Evolutionary conservation across 2,329 filamentous ascomycete species (phyloP).

Genomic region (Hypoxylon sp.): DNA sequence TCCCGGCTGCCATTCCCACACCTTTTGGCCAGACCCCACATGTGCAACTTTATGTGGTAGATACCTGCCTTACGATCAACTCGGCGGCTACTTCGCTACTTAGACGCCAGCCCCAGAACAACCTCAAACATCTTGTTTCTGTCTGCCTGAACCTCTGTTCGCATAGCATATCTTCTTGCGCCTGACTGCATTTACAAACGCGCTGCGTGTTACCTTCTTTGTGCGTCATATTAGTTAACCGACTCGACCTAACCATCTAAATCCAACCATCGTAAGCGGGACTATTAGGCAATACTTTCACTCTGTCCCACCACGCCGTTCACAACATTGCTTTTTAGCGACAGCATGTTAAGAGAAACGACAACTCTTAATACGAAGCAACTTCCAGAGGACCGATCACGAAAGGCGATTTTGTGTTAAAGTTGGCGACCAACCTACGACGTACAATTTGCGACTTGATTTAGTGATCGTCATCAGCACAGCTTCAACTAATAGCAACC

Average conservation of each 20-base stretch:
- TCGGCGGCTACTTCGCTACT: slow-evolving; percentile 39
- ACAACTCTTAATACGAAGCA: slow-evolving; percentile 19
- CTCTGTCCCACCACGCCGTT: slow-evolving; percentile 20
- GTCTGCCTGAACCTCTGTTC: slow-evolving; percentile 25
- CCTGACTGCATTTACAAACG: slow-evolving; percentile 45
- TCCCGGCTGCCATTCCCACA: slow-evolving; percentile 25
- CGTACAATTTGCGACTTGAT: slow-evolving; percentile 13
- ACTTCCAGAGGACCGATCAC: slow-evolving; percentile 28
- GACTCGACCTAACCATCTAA: slow-evolving; percentile 6
- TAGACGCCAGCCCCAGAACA: slow-evolving; percentile 35
- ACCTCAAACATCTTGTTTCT: slow-evolving; percentile 22
- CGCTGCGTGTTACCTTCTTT: slow-evolving; percentile 46
- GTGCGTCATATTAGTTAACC: slow-evolving; percentile 40
- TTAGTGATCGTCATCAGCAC: slow-evolving; percentile 22
- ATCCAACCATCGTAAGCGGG: slow-evolving; percentile 20
- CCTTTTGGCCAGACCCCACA: slow-evolving; percentile 20
- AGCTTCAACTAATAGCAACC: slow-evolving; percentile 39
- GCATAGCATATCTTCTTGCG: slow-evolving; percentile 44
- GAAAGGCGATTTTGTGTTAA: slow-evolving; percentile 8
- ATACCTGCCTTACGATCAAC: slow-evolving; percentile 13
- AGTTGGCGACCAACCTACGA: slow-evolving; percentile 18
- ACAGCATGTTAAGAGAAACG: slow-evolving; percentile 45
- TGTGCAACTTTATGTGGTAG: slow-evolving; percentile 18
- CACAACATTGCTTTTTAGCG: slow-evolving; percentile 34
- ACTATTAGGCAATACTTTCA: slow-evolving; percentile 34